Percentiles rank a stretch among this genome's conserved stretches.
phyloP scores from a whole-genome alignment of 257 asterid species.

The Solanum chiquidenum region DNA sequence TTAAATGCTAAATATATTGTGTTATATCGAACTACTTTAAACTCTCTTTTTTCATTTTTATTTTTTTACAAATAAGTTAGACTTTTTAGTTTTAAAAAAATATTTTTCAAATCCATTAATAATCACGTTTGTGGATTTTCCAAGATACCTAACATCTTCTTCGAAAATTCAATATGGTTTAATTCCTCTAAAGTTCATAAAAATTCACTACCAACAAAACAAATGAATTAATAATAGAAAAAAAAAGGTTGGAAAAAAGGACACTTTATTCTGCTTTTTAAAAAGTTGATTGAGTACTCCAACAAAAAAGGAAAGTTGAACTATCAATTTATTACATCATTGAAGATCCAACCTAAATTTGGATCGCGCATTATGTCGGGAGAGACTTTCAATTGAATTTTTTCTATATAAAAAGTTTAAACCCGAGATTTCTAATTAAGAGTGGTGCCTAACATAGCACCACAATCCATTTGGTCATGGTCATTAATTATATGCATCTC shows the following conservation, averaged over 20 bases:
- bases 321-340: too few species aligned
- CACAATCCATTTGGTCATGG: too few species aligned
- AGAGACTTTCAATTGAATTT: too few species aligned
- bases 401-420: fast-evolving
- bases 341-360: too few species aligned
- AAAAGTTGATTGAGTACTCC: background rate
- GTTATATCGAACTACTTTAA: background rate
- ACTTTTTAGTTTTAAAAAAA: background rate
- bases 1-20: background rate
- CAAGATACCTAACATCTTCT: background rate
- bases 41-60: background rate
- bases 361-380: fast-evolving
- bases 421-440: too few species aligned
- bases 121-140: background rate
- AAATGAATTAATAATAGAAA: background rate
- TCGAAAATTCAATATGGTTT: background rate
- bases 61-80: background rate
- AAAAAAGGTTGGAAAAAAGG: background rate
- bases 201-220: too few species aligned
- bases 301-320: background rate
- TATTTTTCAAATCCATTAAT: background rate
- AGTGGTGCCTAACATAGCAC: too few species aligned
- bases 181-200: background rate
- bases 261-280: background rate
- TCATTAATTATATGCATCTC: too few species aligned